Evolutionary conservation across 352 stramenopile genomes (phyloP), one percentile per base, ranked within the genome.

Genomic region (Pythium dissimile): DNA sequence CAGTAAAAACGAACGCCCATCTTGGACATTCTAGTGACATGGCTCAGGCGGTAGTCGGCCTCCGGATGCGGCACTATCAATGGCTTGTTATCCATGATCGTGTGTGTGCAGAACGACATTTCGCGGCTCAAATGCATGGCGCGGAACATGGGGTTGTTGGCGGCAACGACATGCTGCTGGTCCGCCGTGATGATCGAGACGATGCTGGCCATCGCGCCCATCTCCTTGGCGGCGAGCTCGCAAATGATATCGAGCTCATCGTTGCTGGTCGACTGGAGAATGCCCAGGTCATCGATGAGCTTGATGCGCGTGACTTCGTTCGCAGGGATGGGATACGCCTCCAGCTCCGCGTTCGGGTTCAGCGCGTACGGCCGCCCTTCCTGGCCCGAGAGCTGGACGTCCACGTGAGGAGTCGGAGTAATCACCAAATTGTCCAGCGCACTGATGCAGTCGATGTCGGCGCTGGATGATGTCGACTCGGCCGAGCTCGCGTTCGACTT

Each of bases 241-340:
- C 80, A 89, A 46, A 89, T 80, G 48, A 86, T 82, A 16, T 80
- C 70, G 10, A 89, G 68, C 45, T 89, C 80, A 11, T 78, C 72
- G 20, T 74, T 65, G 15, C 73, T 56, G 9, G 66, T 64, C 6
- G 78, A 50, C 18, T 70, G 48, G 21, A 86, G 46, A 9, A 57
- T 39, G 39, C 69, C 64, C 9, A 66, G 53, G 24, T 72, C 58
- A 27, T 70, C 56, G 54, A 89, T 82, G 1, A 71, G 52, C 35
- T 77, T 39, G 2, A 86, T 39, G 27, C 80, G 77, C 26, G 74
- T 30, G 27, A 56, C 50, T 42, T 89, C 80, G 53, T 80, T 84
- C 13, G 35, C 43, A 6, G 65, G 59, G 15, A 77, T 56, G 6
- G 73, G 74, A 24, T 37, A 55, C 26, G 23, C 12, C 9, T 9